These are phyloP conservation scores for Terfezia boudieri DNA, from an alignment of 495 filamentous ascomycete genomes.

Conservation along the genomic window DNA sequence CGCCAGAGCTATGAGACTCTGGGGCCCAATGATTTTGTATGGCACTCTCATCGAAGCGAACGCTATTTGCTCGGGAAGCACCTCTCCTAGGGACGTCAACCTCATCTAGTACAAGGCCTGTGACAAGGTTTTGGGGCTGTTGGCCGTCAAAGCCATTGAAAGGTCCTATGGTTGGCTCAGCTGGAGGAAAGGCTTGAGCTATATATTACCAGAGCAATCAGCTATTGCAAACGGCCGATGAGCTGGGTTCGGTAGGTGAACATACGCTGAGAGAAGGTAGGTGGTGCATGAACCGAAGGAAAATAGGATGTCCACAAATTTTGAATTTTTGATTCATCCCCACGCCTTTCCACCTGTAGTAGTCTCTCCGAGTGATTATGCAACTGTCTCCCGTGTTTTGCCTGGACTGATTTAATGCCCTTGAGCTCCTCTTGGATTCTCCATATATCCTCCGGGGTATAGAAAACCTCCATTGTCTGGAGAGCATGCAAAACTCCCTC, in stretches of 20 bases:
- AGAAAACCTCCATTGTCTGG: slow-evolving; percentile 14
- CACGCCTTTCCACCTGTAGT: slow-evolving; percentile 38
- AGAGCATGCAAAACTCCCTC: slow-evolving; percentile 12
- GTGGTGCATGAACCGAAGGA: slow-evolving; percentile 28
- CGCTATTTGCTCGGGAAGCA: slow-evolving; percentile 84
- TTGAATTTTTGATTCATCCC: slow-evolving; percentile 43
- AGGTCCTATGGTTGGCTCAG: background rate
- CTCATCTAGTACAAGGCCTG: slow-evolving; percentile 54
- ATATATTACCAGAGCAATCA: slow-evolving; percentile 18
- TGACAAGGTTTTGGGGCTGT: slow-evolving; percentile 44
- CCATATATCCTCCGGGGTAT: slow-evolving; percentile 35
- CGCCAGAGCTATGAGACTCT: slow-evolving; percentile 52
- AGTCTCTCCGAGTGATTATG: slow-evolving; percentile 25
- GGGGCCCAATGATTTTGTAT: slow-evolving; percentile 77
- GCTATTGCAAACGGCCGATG: too few species aligned
- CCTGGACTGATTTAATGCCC: slow-evolving; percentile 38
- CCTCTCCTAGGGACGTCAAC: slow-evolving; percentile 86
- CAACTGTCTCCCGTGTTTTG: slow-evolving; percentile 37
- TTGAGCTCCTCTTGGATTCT: slow-evolving; percentile 45
- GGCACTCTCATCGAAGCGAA: slow-evolving; percentile 95
- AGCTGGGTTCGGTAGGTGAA: background rate
- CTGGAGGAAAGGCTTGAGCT: slow-evolving; percentile 26
- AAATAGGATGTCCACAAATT: slow-evolving; percentile 54
- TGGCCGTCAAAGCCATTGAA: slow-evolving; percentile 74
- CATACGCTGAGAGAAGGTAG: slow-evolving; percentile 18